A percentile compares a stretch with the other conserved stretches of the same genome.
Evolutionary conservation across 2,329 filamentous ascomycete species (phyloP).

Genomic region (Trichoderma koningiopsis): DNA sequence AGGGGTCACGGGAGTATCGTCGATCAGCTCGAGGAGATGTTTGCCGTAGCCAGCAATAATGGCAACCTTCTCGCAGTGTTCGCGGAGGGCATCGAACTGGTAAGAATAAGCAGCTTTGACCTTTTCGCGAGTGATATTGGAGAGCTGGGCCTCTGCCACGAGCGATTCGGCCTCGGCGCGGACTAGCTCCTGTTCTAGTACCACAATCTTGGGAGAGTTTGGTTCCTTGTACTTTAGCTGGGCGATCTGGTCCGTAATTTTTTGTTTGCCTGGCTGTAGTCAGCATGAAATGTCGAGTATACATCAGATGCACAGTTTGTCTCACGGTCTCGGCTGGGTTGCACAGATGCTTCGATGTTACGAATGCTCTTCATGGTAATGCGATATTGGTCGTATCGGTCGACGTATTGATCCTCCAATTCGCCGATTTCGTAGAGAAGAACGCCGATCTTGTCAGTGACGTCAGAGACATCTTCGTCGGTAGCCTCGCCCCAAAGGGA

Average conservation of each 20-base stretch:
- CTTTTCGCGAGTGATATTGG: conserved; percentile 99
- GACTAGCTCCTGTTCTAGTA: conserved; percentile 97
- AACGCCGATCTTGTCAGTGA: conserved; percentile 98
- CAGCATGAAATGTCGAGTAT: background rate
- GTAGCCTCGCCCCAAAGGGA: conserved; percentile 95
- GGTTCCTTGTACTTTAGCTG: conserved; percentile 99
- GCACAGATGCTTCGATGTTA: conserved; percentile 97
- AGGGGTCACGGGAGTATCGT: conserved; percentile 94
- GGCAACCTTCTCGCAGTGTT: conserved; percentile 97
- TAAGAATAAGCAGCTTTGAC: conserved; percentile 98
- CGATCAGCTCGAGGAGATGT: conserved; percentile 94
- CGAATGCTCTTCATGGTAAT: conserved; percentile 99
- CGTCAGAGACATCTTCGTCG: conserved; percentile 97
- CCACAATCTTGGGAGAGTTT: conserved; percentile 95
- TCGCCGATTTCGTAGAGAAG: conserved; percentile 98
- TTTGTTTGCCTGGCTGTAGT: conserved; percentile 79
- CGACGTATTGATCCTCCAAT: conserved; percentile 96
- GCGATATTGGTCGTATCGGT: conserved; percentile 98
- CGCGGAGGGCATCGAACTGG: conserved; percentile 95
- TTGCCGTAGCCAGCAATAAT: conserved; percentile 98
- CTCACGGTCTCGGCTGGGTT: conserved; percentile 95
- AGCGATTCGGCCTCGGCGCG: conserved; percentile 98
- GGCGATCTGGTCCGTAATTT: conserved; percentile 98
- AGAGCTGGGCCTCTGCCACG: conserved; percentile 95
- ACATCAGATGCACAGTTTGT: conserved; percentile 26